Conservation (phyloP, 108 stramenopile genomes). For the Poteriospumella lacustris region DNA sequence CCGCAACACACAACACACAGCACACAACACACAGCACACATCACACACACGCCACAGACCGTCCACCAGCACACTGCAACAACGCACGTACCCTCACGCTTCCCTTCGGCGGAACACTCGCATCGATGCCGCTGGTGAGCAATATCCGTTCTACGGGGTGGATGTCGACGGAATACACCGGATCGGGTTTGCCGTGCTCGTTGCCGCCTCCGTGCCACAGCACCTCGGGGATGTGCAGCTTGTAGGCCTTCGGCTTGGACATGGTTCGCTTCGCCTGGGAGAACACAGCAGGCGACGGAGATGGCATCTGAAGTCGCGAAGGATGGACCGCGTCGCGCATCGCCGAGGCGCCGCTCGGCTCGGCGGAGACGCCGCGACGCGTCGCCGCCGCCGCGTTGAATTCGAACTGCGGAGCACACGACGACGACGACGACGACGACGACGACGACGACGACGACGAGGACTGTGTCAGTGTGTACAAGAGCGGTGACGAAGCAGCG, state of each 20-base stretch:
- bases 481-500: too few relatives aligned
- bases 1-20: neutral
- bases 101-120: constrained; percentile 13
- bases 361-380: too few relatives aligned
- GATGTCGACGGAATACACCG: constrained; percentile 18
- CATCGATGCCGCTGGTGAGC: constrained; percentile 6
- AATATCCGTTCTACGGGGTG: neutral
- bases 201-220: constrained; percentile 24
- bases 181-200: constrained; percentile 25
- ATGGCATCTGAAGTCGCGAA: too few relatives aligned
- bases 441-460: too few relatives aligned
- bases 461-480: too few relatives aligned
- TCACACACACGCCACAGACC: neutral
- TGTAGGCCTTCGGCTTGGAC: constrained; percentile 36
- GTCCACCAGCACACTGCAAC: neutral
- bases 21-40: neutral
- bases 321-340: too few relatives aligned
- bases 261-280: too few relatives aligned
- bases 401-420: too few relatives aligned
- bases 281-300: too few relatives aligned
- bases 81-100: constrained; percentile 15
- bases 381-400: too few relatives aligned
- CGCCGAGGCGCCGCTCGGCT: too few relatives aligned
- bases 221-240: constrained; percentile 77
- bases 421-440: too few relatives aligned